phyloP scores from a whole-genome alignment of 176 grass and related monocot genomes.

The Saccharum spontaneum region DNA sequence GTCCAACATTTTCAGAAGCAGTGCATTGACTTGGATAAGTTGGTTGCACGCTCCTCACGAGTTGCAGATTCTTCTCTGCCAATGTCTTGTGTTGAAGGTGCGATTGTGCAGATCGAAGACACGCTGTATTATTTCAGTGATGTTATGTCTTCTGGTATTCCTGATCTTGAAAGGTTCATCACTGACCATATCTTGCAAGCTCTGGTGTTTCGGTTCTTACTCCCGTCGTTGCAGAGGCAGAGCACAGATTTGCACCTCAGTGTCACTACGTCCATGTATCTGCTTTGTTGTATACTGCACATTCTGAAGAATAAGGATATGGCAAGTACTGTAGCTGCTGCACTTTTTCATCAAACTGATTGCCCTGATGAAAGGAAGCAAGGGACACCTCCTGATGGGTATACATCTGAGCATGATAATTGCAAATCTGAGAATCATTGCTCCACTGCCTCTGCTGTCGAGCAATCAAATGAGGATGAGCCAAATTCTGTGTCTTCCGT shows the following conservation, averaged over 20 bases:
- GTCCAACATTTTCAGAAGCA: slow-evolving; percentile 86
- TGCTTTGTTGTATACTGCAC: slow-evolving; percentile 94
- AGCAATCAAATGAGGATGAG: slow-evolving; percentile 30
- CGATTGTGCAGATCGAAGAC: slow-evolving; percentile 90
- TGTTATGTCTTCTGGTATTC: slow-evolving; percentile 95
- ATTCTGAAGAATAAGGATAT: slow-evolving; percentile 96
- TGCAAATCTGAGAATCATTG: slow-evolving; percentile 35
- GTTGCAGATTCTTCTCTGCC: slow-evolving; percentile 44
- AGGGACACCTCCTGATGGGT: slow-evolving; percentile 43
- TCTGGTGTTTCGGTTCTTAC: slow-evolving; percentile 82
- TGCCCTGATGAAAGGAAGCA: slow-evolving; percentile 37
- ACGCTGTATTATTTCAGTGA: slow-evolving; percentile 97
- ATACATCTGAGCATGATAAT: slow-evolving; percentile 39
- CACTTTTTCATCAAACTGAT: slow-evolving; percentile 76
- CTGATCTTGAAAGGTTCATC: slow-evolving; percentile 84
- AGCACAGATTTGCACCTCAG: slow-evolving; percentile 55
- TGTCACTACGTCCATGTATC: slow-evolving; percentile 77
- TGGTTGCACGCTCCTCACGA: slow-evolving; percentile 38
- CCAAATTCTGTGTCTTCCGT: slow-evolving; percentile 24
- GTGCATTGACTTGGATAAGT: slow-evolving; percentile 81
- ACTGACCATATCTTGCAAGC: slow-evolving; percentile 82
- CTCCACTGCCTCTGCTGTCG: slow-evolving; percentile 7
- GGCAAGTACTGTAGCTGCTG: slow-evolving; percentile 70
- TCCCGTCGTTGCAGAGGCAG: slow-evolving; percentile 62
- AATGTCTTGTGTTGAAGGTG: slow-evolving; percentile 49